phyloP scores from a whole-genome alignment of 2,329 filamentous ascomycete species.

The Thelonectria rubi region DNA sequence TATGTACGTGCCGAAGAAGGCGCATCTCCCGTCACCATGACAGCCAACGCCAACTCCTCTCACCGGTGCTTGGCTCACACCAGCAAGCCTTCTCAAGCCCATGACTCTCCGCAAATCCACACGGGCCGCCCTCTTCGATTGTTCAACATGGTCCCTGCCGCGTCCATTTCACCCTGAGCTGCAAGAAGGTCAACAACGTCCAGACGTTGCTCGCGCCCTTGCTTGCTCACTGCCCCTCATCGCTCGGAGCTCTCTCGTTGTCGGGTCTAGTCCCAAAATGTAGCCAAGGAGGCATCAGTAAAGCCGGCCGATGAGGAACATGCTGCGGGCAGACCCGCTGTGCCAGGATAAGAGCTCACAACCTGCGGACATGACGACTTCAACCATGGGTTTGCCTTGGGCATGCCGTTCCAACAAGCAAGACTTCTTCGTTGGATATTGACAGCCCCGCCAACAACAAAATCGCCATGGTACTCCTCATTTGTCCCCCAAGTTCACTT shows the following conservation, averaged over 20 bases:
- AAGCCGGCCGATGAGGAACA: not conserved
- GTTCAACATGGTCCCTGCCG: slow-evolving; percentile 8
- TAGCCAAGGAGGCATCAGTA: slow-evolving; percentile 14
- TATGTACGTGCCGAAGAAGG: not conserved
- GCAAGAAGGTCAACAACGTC: slow-evolving; percentile 12
- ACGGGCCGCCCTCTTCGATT: slow-evolving; percentile 19
- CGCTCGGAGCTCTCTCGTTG: slow-evolving; percentile 11
- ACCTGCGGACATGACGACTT: not conserved
- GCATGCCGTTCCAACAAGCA: too few relatives aligned
- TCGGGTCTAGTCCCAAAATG: slow-evolving; percentile 16
- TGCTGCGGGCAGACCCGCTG: slow-evolving; percentile 2
- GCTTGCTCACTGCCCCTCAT: not conserved
- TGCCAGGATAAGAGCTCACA: not conserved
- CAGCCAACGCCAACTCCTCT: not conserved
- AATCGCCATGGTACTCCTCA: not conserved
- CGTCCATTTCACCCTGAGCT: slow-evolving; percentile 5
- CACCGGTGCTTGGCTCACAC: not conserved
- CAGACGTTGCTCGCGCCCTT: slow-evolving; percentile 16
- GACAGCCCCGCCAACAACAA: not conserved
- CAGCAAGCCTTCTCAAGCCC: slow-evolving; percentile 14
- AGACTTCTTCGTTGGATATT: not conserved
- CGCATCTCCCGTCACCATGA: not conserved
- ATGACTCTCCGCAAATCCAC: slow-evolving; percentile 19
- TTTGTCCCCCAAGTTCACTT: too few relatives aligned
- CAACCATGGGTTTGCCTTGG: slow-evolving; percentile 14